Evolutionary conservation across 768 basidiomycete genomes (phyloP).

Genomic region (Hortiboletus flavorubellus): DNA sequence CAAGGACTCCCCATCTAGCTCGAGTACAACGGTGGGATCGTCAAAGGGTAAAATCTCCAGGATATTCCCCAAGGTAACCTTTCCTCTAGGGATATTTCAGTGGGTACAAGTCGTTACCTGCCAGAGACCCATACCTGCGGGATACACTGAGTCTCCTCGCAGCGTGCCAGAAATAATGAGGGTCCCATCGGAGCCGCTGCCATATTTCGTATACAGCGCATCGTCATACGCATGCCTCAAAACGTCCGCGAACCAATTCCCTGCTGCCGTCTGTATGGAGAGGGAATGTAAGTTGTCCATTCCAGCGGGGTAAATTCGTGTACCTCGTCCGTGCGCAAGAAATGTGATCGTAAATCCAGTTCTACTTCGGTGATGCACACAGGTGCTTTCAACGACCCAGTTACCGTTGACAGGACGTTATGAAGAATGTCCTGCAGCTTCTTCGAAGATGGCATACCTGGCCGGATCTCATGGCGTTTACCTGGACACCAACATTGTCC

Average conservation of each 20-base stretch:
- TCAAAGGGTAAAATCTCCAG: slow-evolving; percentile 88
- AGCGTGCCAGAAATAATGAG: slow-evolving; percentile 81
- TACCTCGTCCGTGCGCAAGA: slow-evolving; percentile 73
- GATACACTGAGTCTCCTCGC: slow-evolving; percentile 82
- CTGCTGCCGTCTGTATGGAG: slow-evolving; percentile 52
- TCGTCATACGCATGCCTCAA: slow-evolving; percentile 81
- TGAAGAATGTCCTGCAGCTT: slow-evolving; percentile 57
- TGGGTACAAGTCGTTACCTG: neutral
- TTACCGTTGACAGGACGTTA: slow-evolving; percentile 64
- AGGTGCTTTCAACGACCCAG: slow-evolving; percentile 65
- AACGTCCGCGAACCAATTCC: slow-evolving; percentile 86
- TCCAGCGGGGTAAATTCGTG: neutral
- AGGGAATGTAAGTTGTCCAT: neutral
- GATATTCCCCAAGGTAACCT: slow-evolving; percentile 80
- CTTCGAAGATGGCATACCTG: slow-evolving; percentile 54
- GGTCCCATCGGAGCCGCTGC: slow-evolving; percentile 72
- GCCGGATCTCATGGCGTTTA: slow-evolving; percentile 59
- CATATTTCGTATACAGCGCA: slow-evolving; percentile 51
- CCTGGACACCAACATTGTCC: slow-evolving; percentile 39
- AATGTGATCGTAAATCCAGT: slow-evolving; percentile 72
- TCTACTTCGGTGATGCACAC: slow-evolving; percentile 67
- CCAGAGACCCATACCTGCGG: slow-evolving; percentile 52
- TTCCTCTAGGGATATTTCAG: slow-evolving; percentile 40
- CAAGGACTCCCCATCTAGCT: slow-evolving; percentile 72
- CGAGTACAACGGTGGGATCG: slow-evolving; percentile 78